phyloP scores from a whole-genome alignment of 2,329 filamentous ascomycete species.

The Sordariomycetes sp. region DNA sequence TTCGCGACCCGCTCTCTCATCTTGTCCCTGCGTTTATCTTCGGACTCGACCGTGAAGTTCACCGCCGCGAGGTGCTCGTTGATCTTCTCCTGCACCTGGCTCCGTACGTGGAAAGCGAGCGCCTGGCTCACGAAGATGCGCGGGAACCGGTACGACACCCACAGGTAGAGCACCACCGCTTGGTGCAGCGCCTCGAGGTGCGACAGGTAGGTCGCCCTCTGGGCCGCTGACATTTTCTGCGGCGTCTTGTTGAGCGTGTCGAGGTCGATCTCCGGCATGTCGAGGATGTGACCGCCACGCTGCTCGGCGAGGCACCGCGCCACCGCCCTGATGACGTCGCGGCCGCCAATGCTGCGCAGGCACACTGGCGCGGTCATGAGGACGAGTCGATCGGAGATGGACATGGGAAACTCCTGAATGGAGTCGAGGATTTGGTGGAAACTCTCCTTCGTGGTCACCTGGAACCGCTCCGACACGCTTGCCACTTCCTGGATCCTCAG shows the following conservation, averaged over 20 bases:
- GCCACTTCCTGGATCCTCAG: slow-evolving; percentile 63
- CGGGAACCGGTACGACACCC: slow-evolving; percentile 83
- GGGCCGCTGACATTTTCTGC: slow-evolving; percentile 19
- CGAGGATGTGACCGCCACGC: slow-evolving; percentile 55
- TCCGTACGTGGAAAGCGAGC: slow-evolving; percentile 71
- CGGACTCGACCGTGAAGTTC: slow-evolving; percentile 28
- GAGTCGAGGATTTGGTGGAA: slow-evolving; percentile 58
- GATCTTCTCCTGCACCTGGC: slow-evolving; percentile 67
- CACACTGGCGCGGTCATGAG: slow-evolving; percentile 56
- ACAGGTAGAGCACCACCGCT: slow-evolving; percentile 74
- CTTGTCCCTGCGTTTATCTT: slow-evolving; percentile 19
- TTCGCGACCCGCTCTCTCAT: slow-evolving; percentile 7
- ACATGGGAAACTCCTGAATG: slow-evolving; percentile 63
- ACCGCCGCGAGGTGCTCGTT: slow-evolving; percentile 35
- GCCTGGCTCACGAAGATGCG: slow-evolving; percentile 67
- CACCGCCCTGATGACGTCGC: slow-evolving; percentile 47
- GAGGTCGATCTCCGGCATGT: slow-evolving; percentile 60
- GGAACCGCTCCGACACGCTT: slow-evolving; percentile 53
- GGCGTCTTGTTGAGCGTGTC: slow-evolving; percentile 60
- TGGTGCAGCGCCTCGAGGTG: slow-evolving; percentile 72
- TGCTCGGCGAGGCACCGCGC: slow-evolving; percentile 61
- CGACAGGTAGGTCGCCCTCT: slow-evolving; percentile 46
- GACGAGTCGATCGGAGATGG: slow-evolving; percentile 52
- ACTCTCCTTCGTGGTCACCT: slow-evolving; percentile 48
- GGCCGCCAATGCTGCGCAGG: slow-evolving; percentile 36